These are phyloP conservation scores for Amborella trichopoda DNA, from an alignment of 164 flowering plant genomes.

Conservation along the genomic window DNA sequence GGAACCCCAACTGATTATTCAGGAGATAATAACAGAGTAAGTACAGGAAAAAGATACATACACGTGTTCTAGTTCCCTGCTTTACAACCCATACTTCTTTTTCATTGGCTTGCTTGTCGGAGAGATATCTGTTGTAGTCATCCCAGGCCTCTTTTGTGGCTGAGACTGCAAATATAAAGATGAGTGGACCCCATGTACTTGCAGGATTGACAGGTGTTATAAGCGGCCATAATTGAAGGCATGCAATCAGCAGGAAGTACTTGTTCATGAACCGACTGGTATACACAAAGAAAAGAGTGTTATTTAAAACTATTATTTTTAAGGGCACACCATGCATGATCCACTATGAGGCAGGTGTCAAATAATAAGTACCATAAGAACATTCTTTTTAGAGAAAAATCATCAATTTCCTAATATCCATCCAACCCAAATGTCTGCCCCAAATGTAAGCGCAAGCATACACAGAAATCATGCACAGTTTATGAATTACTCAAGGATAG, in stretches of 20 bases:
- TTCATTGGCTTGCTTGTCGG: constrained; percentile 96
- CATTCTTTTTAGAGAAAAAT: too few relatives aligned
- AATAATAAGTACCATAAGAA: too few relatives aligned
- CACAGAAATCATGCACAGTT: too few relatives aligned
- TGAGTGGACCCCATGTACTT: constrained; percentile 98
- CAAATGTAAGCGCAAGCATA: too few relatives aligned
- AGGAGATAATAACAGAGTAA: too few relatives aligned
- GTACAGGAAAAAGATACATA: constrained; percentile 18
- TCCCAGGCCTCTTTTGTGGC: constrained; percentile 99
- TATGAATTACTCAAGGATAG: too few relatives aligned
- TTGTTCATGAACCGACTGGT: constrained; percentile 99
- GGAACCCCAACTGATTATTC: too few relatives aligned
- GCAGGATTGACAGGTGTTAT: constrained; percentile 99
- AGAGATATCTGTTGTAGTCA: constrained; percentile 90
- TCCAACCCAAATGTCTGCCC: too few relatives aligned
- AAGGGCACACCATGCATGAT: too few relatives aligned
- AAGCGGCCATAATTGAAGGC: constrained; percentile 99
- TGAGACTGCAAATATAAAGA: constrained; percentile 95
- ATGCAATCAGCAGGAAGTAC: constrained; percentile 94
- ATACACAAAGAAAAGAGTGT: constrained; percentile 3
- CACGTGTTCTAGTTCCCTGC: constrained; percentile 66
- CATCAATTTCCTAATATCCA: too few relatives aligned
- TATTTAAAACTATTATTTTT: too few relatives aligned
- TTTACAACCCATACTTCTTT: constrained; percentile 92
- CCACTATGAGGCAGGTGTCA: too few relatives aligned